phyloP scores from a whole-genome alignment of 352 stramenopile genomes.

The Blastocystis sp. region DNA sequence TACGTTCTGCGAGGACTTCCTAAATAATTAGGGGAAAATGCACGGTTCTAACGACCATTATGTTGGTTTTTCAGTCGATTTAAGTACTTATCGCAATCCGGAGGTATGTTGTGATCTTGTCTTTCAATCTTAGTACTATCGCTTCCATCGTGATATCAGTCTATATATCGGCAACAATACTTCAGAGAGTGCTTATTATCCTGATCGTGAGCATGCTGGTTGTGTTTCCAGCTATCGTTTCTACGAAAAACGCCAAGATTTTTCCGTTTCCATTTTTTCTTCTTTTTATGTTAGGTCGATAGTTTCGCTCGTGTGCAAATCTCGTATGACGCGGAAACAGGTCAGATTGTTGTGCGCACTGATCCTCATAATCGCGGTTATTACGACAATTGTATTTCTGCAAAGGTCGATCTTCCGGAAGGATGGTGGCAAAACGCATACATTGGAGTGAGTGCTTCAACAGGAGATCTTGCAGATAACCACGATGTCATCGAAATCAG shows the following conservation, averaged over 20 bases:
- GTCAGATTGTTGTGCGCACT: constrained; percentile 31
- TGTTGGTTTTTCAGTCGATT: constrained; percentile 68
- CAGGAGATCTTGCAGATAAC: constrained; percentile 72
- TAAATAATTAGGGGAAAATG: constrained; percentile 53
- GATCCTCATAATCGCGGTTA: constrained; percentile 62
- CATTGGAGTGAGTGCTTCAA: constrained; percentile 68
- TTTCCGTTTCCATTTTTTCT: constrained; percentile 59
- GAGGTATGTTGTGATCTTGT: constrained; percentile 62
- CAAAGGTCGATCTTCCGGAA: constrained; percentile 61
- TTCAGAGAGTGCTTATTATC: neutral
- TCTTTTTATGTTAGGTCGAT: constrained; percentile 12
- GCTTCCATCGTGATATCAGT: constrained; percentile 57
- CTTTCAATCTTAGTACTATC: neutral
- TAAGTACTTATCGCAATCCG: constrained; percentile 71
- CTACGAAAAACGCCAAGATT: constrained; percentile 66
- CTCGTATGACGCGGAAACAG: constrained; percentile 38
- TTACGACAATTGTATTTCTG: constrained; percentile 63
- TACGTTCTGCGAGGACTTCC: neutral
- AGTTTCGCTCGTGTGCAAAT: constrained; percentile 13
- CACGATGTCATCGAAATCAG: constrained; percentile 68
- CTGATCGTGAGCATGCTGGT: constrained; percentile 30
- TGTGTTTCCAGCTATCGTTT: constrained; percentile 63
- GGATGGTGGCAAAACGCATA: constrained; percentile 64
- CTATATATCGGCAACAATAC: constrained; percentile 33
- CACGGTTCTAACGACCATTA: constrained; percentile 65